Evolutionary conservation across 805 yeast genomes (phyloP), one percentile per base, ranked within the genome.

Genomic region (Saturnispora silvae): DNA sequence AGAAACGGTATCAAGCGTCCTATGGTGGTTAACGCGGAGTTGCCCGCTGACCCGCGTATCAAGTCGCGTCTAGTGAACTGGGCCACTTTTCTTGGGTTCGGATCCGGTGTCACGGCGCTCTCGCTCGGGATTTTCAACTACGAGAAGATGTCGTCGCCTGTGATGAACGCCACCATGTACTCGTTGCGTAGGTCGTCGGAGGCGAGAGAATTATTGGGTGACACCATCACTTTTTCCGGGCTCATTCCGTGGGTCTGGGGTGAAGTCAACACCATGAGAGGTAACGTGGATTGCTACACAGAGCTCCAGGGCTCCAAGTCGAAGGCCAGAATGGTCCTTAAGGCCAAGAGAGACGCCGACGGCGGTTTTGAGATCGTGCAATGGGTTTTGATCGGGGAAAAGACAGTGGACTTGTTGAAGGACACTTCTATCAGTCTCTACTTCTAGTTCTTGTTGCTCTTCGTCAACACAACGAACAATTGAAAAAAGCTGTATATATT

Each of bases 231-330:
- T 27, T 85, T 79, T 53, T 70, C 74, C 20, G 75, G 78, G 20
- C 60, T 81, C 25, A 72, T 78, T 63, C 97, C 98, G 4, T 92
- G 96, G 96, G 77, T 89, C 41, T 61, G 68, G 40, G 98, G 98
- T 10, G 72, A 75, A 31, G 63, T 92, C 45, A 85, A 87, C 48
- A 84, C 92, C 20, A 85, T 84, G 43, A 68, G 75, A 43, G 96
- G 96, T 19, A 64, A 70, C 15, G 81, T 92, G 28, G 81, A 89
- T 54, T 72, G 92, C 44, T 57, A 58, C 20, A 86, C 85, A 49
- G 60, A 67, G 25, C 81, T 85, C 26, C 67, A 68, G 47, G 98
- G 97, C 9, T 70, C 70, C 37, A 67, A 68, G 46, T 67, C 64
- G 14, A 52, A 58, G 4, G 72, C 71, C 2, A 77, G 73, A 14